Evolutionary conservation across 805 yeast genomes (phyloP), one percentile per base, ranked within the genome.

Genomic region (Tanozyma kutaoensis): DNA sequence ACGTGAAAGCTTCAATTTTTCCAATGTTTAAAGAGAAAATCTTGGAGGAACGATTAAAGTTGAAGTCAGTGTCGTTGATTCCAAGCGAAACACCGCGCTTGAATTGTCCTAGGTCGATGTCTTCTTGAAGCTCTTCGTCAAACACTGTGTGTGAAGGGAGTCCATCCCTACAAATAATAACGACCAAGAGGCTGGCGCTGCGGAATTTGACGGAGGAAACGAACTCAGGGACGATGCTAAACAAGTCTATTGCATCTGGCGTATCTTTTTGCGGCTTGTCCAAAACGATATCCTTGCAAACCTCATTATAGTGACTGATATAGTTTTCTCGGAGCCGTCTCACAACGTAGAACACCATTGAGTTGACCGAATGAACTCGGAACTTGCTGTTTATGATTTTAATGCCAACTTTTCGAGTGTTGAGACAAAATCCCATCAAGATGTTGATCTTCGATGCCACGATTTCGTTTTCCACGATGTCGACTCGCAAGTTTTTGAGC

Each of bases 91-190:
- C 48, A 2, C 66, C 66, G 29, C 66, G 35, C 25, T 48, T 52
- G 35, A 43, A 58, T 24, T 48, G 52, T 5, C 50, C 52, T 25
- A 60, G 37, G 29, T 60, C 56, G 15, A 54, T 34, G 5, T 52
- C 45, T 14, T 48, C 33, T 2, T 38, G 40, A 2, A 45, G 25
- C 2, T 28, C 29, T 5, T 43, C 41, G 24, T 52, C 54, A 17
- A 25, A 35, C 9, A 51, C 34, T 2, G 33, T 29, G 26, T 51
- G 52, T 27, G 46, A 41, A 1, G 66, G 66, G 12, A 60, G 39
- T 7, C 52, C 52, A 28, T 59, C 66, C 27, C 56, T 57, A 33
- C 65, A 58, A 10, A 54, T 43, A 4, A 60, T 43, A 24, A 54
- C 55, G 2, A 51, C 43, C 34, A 50, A 54, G 11, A 57, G 20